Base-by-base conservation (phyloP, 371 early-diverging fungal genomes). In the Mortierella sp. region DNA sequence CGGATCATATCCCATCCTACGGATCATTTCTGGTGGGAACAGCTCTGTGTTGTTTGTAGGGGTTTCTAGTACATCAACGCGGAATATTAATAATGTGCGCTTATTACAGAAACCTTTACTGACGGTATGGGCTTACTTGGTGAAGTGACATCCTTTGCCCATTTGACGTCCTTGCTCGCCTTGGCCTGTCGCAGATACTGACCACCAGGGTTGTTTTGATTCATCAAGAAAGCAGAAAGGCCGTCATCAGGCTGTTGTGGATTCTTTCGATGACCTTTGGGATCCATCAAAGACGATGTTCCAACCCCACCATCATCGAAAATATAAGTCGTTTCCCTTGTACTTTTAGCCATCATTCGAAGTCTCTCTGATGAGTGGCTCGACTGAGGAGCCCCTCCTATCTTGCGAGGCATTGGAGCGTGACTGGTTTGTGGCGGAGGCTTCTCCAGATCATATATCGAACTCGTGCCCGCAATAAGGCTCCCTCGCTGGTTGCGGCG, bases 1-100 rank as follows among this genome's bases (percentile, higher is more conserved):
- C 0, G 80, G 80, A 42, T 80, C 71, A 31, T 80, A 80, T n/a
- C 80, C 80, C 80, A 80, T 80, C 43, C 80, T 67, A 0, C 80
- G 70, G 28, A 80, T 58, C 80, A 80, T 80, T 47, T 80, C 80
- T 32, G 71, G 61, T 0, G 80, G 80, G 32, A 80, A 80, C 6
- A 74, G 43, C 56, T 74, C 80, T 3, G 65, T 26, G 49, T 26
- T 70, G 13, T 61, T 70, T 13, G 70, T 70, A 26, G 74, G 71
- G 7, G 74, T 70, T 67, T 79, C 78, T 78, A 66, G 15, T 51
- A 10, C n/a, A 19, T 3, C 35, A 66, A 49, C 22, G 47, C 37
- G 31, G 29, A 68, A 31, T 2, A 0, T 12, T 10, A 31, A 32
- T n/a, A n/a, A n/a, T n/a, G n/a, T n/a, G n/a, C n/a, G n/a, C n/a